A percentile compares a stretch with the other conserved stretches of the same genome.
These are phyloP conservation scores for Sonneratia alba DNA, from an alignment of 345 rosid genomes.

Conservation along the genomic window DNA sequence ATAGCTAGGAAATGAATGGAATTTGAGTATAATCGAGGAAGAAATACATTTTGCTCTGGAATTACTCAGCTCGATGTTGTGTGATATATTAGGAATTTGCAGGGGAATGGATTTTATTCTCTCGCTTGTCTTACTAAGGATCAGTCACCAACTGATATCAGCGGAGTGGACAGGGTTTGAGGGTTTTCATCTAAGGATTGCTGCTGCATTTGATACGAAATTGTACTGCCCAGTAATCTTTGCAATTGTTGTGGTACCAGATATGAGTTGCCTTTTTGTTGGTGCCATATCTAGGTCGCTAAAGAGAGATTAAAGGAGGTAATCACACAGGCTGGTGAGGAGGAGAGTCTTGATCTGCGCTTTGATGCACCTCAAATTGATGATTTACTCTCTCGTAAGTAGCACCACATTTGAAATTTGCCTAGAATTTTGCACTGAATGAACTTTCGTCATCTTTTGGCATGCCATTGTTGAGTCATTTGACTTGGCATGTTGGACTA, in stretches of 20 bases:
- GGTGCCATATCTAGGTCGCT: conserved; percentile 42
- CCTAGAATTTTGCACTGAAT: background rate
- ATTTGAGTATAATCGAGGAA: background rate
- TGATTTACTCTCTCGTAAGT: conserved; percentile 59
- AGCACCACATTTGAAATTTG: background rate
- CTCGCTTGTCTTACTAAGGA: background rate
- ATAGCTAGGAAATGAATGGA: background rate
- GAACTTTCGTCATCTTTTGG: background rate
- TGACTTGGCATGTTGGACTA: background rate
- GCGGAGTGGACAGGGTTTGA: background rate
- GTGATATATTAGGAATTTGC: background rate
- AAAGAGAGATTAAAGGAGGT: conserved; percentile 68
- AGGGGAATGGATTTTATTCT: background rate
- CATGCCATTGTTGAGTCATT: background rate
- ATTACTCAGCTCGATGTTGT: background rate
- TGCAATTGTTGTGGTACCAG: background rate
- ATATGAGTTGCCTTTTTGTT: background rate
- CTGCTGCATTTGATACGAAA: background rate
- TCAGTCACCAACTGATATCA: background rate
- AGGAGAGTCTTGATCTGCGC: conserved; percentile 38
- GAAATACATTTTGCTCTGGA: background rate
- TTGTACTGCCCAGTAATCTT: background rate
- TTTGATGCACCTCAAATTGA: conserved; percentile 53
- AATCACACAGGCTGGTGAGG: conserved; percentile 65
- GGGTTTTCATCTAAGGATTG: background rate